Percentiles rank a stretch among this genome's conserved stretches.
These are phyloP conservation scores for Acidomyces sp. DNA, from an alignment of 495 filamentous ascomycete species.

Conservation along the genomic window DNA sequence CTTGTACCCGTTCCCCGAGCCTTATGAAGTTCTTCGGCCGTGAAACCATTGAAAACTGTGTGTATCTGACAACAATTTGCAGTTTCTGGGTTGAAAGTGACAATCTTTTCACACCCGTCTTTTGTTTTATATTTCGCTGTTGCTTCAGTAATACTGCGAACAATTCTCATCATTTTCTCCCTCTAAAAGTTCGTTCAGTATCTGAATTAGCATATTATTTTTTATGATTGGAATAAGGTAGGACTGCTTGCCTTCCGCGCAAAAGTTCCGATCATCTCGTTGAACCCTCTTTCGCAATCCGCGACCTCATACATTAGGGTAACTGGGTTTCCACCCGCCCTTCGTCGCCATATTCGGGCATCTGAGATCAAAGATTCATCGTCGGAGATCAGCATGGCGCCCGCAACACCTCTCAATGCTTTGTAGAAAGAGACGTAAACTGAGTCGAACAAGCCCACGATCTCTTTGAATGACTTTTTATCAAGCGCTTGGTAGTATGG, in stretches of 20 bases:
- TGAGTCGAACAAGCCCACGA: slow-evolving; percentile 10
- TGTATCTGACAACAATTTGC: slow-evolving; percentile 13
- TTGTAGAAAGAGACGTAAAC: slow-evolving; percentile 18
- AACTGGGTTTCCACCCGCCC: slow-evolving; percentile 10
- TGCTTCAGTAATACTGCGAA: slow-evolving; percentile 2
- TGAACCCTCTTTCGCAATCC: slow-evolving; percentile 14
- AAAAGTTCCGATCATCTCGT: slow-evolving; percentile 16
- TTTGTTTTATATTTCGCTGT: slow-evolving; percentile 2
- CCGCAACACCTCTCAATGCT: slow-evolving; percentile 11
- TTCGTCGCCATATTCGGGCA: slow-evolving; percentile 13
- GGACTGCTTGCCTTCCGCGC: no score
- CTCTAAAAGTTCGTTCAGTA: no score
- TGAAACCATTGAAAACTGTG: slow-evolving; percentile 8
- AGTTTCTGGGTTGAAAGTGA: slow-evolving; percentile 7
- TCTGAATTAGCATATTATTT: no score
- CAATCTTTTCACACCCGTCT: not conserved
- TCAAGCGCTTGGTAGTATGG: slow-evolving; percentile 12
- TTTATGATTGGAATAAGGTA: no score
- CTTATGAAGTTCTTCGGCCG: slow-evolving; percentile 4
- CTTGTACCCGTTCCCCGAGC: slow-evolving; percentile 10
- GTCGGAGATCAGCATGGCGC: slow-evolving; percentile 11
- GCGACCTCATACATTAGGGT: slow-evolving; percentile 10
- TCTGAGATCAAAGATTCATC: slow-evolving; percentile 10
- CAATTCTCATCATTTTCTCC: slow-evolving; percentile 12
- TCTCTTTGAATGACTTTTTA: slow-evolving; percentile 10